Evolutionary conservation across 805 yeast genomes (phyloP), one percentile per base, ranked within the genome.

Genomic region (Teunomyces funiuensis): DNA sequence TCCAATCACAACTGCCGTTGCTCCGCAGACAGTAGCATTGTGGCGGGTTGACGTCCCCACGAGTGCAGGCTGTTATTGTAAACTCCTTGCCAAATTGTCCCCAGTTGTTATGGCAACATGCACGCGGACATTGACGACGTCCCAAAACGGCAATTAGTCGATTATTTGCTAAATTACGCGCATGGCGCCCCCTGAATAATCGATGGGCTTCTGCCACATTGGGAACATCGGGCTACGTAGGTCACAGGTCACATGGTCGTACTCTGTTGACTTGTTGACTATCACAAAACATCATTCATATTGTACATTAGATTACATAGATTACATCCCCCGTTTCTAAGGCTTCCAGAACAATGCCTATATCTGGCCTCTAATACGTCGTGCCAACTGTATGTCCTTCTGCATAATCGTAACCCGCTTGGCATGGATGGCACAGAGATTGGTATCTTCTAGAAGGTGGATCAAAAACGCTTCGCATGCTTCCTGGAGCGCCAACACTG

Each of bases 321-420:
- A 31, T 31, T 31, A 31, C 34, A 31, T 31, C 19, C 22, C 34
- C 19, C 34, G 23, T 17, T 27, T 14, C 16, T 27, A 13, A 26
- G n/a, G n/a, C n/a, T n/a, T n/a, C 29, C 30, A 37, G n/a, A 10
- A 13, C 33, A 28, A 34, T 39, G 3, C 9, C 34, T 43, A 55
- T 22, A 51, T 37, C 36, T 56, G 73, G 5, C 89, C 90, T 52
- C 90, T 73, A 30, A 85, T 78, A 60, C 91, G 71, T 65, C 93
- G 74, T 3, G 93, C 93, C 49, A 85, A 65, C 55, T 85, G 90
- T 46, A 85, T 80, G 57, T 85, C 95, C 59, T 82, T 84, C 54
- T 83, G 85, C 91, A 85, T 85, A 25, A 85, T 83, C 0, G 95
- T 85, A n/a, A 85, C 88, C 51, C 95, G 65, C 54, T 82, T 84